Conservation (phyloP, 306 rosid species). For the Oemleria cerasiformis region DNA sequence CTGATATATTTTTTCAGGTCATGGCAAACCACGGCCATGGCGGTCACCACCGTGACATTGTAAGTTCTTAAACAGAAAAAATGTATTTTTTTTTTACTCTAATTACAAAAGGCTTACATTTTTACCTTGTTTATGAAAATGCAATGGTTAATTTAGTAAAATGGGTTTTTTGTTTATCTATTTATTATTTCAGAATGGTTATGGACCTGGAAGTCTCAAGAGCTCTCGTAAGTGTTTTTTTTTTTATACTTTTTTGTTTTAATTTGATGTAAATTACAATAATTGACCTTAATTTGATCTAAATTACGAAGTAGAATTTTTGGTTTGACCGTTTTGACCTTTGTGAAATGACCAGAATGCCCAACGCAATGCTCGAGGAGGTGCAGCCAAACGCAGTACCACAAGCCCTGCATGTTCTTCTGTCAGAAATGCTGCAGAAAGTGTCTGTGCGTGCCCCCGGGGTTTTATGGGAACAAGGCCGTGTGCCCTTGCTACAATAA, state of each 20-base stretch:
- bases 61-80: background rate
- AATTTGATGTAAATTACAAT: no score
- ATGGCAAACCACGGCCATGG: constrained; percentile 67
- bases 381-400: constrained; percentile 72
- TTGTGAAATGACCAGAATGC: constrained; percentile 62
- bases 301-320: background rate
- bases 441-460: constrained; percentile 89
- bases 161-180: background rate
- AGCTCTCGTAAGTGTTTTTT: constrained; percentile 57
- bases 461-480: constrained; percentile 81
- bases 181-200: constrained; percentile 39
- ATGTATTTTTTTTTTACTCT: background rate
- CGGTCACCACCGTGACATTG: constrained; percentile 33
- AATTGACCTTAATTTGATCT: no score
- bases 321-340: background rate
- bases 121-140: background rate
- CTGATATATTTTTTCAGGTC: constrained; percentile 37
- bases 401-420: constrained; percentile 84
- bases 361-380: constrained; percentile 66
- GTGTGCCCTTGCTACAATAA: constrained; percentile 93
- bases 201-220: constrained; percentile 75
- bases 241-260: no score
- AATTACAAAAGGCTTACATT: background rate
- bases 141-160: background rate
- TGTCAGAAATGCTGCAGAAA: constrained; percentile 82